Base-by-base conservation (phyloP, 2,329 filamentous ascomycete species). In the Colletotrichum truncatum region DNA sequence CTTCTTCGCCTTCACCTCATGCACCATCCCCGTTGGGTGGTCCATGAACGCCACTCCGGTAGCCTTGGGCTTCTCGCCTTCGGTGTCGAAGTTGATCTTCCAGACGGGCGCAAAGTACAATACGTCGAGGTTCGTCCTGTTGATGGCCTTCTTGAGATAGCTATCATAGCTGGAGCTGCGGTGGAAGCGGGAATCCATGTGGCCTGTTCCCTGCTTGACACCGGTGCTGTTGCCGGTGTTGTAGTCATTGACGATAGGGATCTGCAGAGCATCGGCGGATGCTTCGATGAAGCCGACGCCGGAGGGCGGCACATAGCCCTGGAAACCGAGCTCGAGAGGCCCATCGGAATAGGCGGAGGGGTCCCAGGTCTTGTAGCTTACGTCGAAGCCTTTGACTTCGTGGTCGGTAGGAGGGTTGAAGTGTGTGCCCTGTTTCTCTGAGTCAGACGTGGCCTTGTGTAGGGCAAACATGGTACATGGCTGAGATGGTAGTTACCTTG, bases 271-370 rank as follows among this genome's bases (percentile, higher is more conserved):
- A 18, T 69, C 70, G 45, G 64, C 59, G 26, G 67, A 60, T n/a
- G 69, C 65, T 25, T 68, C 54, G 32, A 74, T 71, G 58, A 74
- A 76, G 32, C 67, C 73, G 6, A 71, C 66, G 23, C 71, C 70
- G 6, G 74, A 72, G 11, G 69, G 68, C n/a, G 72, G 72, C 26
- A 76, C 74, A 59, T 73, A 73, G 6, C 72, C 71, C 49, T 74
- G 70, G 52, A 54, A 71, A 25, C 66, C 69, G 16, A 73, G 66
- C 66, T 73, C 51, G 6, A 73, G 64, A 1, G 72, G 72, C 0
- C 72, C 71, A 30, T 73, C 66, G 41, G 66, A 60, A 46, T 73
- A 73, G 11, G 70, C 72, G 5, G 49, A 28, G 7, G 71, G 67
- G n/a, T 73, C 72, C 57, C 65, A 70, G 6, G 72, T 73, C 52